Evolutionary conservation across 2,329 filamentous ascomycete genomes (phyloP), one percentile per base, ranked within the genome.

Genomic region (Fusarium hostae): DNA sequence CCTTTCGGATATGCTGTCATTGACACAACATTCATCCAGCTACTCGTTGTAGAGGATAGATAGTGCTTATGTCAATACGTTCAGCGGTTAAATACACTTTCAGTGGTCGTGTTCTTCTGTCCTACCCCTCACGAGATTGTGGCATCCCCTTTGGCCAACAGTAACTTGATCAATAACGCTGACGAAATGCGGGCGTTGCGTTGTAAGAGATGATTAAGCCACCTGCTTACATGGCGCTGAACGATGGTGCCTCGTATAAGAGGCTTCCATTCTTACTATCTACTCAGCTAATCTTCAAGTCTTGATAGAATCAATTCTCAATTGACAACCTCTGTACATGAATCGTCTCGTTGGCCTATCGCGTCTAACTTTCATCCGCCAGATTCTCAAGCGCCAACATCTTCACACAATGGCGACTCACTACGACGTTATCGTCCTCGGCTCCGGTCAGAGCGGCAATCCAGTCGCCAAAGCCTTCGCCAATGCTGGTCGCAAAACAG

Each of bases 391-490:
- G 37, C 28, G 47, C n/a, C 65, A 59, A 15, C 22, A 30, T 26
- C 32, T 65, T 40, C 30, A 55, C 26, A 71, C 58, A 40, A 77
- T 77, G 73, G 18, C 60, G 12, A 50, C 58, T 12, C 68, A 75
- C 40, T 80, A 78, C 58, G 72, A 78, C 37, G 74, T 75, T 50
- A 67, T 88, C 10, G 79, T 88, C 68, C 81, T 88, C 69, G 86
- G 86, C 59, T 88, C 86, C 22, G 86, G 86, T 45, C 86, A 88
- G 77, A 80, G 80, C 44, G 86, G 85, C 37, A 86, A 84, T 5
- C 86, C 86, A 2, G 79, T 88, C 4, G 85, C 86, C 56, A 78
- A 79, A 54, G 82, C 84, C 6, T 83, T 88, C 39, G 82, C 83
- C 16, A 79, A 82, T 34, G 80, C 84, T 6, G 82, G 82, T 32